Evolutionary conservation across 495 filamentous ascomycete genomes (phyloP).

Genomic region (Lentithecium fluviatile): DNA sequence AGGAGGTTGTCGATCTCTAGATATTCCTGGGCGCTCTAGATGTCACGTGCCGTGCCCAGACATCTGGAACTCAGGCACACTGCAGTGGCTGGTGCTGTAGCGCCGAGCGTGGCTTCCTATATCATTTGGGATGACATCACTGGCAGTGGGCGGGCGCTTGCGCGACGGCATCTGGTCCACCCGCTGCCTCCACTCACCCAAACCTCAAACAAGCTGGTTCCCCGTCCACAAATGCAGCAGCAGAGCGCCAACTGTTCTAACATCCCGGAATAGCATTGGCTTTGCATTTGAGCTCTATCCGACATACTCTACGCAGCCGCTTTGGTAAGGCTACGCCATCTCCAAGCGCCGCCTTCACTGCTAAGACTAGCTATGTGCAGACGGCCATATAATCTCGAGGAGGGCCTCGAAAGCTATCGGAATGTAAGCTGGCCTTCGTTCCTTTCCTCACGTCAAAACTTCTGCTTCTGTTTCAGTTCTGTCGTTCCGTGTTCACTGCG

Average conservation of each 20-base stretch:
- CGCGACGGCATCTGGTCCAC: slow-evolving; percentile 14
- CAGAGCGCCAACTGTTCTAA: slow-evolving; percentile 31
- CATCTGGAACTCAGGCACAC: neutral
- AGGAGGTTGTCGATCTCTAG: neutral
- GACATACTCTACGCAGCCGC: slow-evolving; percentile 22
- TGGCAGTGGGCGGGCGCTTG: slow-evolving; percentile 26
- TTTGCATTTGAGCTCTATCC: neutral
- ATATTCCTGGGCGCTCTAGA: too few species aligned
- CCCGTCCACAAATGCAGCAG: neutral
- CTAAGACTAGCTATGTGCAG: slow-evolving; percentile 34
- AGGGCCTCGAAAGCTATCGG: slow-evolving; percentile 23
- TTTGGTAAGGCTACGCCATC: slow-evolving; percentile 13
- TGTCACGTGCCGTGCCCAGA: too few species aligned
- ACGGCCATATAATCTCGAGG: slow-evolving; percentile 32
- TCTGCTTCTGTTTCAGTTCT: neutral
- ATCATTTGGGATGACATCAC: slow-evolving; percentile 25
- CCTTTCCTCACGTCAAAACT: slow-evolving; percentile 13
- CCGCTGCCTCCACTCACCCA: neutral
- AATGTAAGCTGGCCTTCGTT: slow-evolving; percentile 44
- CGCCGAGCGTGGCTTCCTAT: neutral
- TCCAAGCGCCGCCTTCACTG: neutral
- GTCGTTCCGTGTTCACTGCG: neutral
- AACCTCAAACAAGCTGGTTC: slow-evolving; percentile 19
- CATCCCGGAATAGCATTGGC: slow-evolving; percentile 1
- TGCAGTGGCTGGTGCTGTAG: neutral